phyloP scores from a whole-genome alignment of 1,284 basidiomycete genomes.

The Cryptococcus sp. region DNA sequence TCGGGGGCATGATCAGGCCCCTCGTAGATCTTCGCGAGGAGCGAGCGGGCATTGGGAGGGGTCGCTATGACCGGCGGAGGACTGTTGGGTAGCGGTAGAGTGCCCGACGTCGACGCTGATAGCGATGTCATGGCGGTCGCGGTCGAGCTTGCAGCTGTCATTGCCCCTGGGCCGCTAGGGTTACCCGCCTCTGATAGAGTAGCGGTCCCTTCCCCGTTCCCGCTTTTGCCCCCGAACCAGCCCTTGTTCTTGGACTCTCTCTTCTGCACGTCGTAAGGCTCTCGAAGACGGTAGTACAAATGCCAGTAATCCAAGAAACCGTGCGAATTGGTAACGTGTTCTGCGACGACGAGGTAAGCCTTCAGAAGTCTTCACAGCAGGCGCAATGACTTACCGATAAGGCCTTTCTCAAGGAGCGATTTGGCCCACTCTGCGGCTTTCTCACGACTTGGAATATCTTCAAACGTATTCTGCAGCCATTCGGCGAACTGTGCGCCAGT shows the following conservation, averaged over 20 bases:
- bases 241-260: constrained; percentile 30
- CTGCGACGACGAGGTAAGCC: constrained; percentile 19
- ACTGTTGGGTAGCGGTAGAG: neutral
- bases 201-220: neutral
- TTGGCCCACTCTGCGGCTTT: constrained; percentile 78
- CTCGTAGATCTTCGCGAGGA: constrained; percentile 21
- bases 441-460: constrained; percentile 74
- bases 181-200: neutral
- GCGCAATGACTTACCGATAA: constrained; percentile 61
- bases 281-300: constrained; percentile 79
- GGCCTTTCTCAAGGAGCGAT: constrained; percentile 71
- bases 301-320: constrained; percentile 78
- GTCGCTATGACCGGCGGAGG: constrained; percentile 4
- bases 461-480: constrained; percentile 83
- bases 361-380: neutral
- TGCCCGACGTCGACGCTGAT: constrained; percentile 1
- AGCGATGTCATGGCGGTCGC: constrained; percentile 9
- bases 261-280: constrained; percentile 61
- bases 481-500: constrained; percentile 81
- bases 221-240: constrained; percentile 1
- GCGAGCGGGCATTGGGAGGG: constrained; percentile 12
- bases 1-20: constrained; percentile 1
- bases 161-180: neutral
- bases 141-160: constrained; percentile 1
- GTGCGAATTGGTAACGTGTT: constrained; percentile 75